phyloP scores from a whole-genome alignment of 2,329 filamentous ascomycete species.

The Onygenales sp. region DNA sequence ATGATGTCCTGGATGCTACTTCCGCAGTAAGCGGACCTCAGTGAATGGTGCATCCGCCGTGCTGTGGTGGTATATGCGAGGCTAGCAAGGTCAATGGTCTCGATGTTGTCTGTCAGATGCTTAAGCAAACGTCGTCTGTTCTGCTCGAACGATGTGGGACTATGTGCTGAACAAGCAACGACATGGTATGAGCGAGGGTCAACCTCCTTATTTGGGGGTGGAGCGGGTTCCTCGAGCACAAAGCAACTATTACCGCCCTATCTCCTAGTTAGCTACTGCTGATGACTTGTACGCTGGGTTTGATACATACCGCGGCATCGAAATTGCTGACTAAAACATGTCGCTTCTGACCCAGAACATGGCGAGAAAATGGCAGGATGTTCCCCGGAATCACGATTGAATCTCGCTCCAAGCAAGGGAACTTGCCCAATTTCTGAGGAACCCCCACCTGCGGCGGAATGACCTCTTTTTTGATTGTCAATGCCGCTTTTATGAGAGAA shows the following conservation, averaged over 20 bases:
- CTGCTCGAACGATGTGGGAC: constrained; percentile 27
- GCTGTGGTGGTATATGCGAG: constrained; percentile 55
- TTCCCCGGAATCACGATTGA: background rate
- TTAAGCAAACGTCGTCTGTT: constrained; percentile 45
- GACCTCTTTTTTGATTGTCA: background rate
- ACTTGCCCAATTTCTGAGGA: constrained; percentile 24
- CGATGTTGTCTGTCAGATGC: constrained; percentile 40
- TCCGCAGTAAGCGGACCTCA: background rate
- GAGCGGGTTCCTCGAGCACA: too few species aligned
- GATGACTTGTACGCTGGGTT: too few species aligned
- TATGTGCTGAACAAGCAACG: constrained; percentile 47
- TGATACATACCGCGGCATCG: too few species aligned
- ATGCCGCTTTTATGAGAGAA: constrained; percentile 10
- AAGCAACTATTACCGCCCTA: too few species aligned
- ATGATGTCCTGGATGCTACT: background rate
- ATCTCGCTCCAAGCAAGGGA: constrained; percentile 24
- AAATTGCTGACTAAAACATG: too few species aligned
- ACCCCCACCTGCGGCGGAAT: background rate
- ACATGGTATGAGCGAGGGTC: constrained; percentile 46
- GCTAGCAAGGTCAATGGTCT: constrained; percentile 38
- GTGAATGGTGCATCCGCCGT: constrained; percentile 43
- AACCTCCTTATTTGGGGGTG: constrained; percentile 13
- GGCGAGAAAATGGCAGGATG: background rate
- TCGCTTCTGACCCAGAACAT: too few species aligned
- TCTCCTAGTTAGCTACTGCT: too few species aligned